Percentiles rank a stretch among this genome's conserved stretches.
Evolutionary conservation across 2,329 filamentous ascomycete species (phyloP).

Genomic region (Trichoderma lentiforme): DNA sequence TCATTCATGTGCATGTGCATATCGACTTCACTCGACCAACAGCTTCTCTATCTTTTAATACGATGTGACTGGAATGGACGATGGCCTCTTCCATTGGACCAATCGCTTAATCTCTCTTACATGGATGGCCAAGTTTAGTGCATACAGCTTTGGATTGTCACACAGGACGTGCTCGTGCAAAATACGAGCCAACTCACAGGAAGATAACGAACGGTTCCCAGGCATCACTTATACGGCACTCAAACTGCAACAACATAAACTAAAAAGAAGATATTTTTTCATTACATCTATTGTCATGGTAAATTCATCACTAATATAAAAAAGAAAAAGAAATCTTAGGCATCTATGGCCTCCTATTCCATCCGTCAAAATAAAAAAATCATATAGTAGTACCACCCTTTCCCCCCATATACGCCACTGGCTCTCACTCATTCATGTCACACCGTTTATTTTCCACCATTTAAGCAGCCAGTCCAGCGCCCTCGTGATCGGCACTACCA

Average conservation of each 20-base stretch:
- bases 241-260: not conserved
- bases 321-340: not conserved
- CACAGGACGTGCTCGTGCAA: not conserved
- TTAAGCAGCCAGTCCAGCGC: constrained; percentile 42
- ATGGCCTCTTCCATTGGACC: not conserved
- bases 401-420: not conserved
- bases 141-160: not conserved
- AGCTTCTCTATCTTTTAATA: not conserved
- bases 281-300: not conserved
- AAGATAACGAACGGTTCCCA: not conserved
- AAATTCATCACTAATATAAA: not conserved
- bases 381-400: not conserved
- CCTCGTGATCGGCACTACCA: constrained; percentile 40
- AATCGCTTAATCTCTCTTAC: not conserved
- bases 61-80: not conserved
- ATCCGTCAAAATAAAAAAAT: not conserved
- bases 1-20: not conserved
- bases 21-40: not conserved
- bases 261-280: not conserved
- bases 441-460: not conserved
- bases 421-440: not conserved
- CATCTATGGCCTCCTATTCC: not conserved
- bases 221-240: not conserved
- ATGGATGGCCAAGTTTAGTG: not conserved
- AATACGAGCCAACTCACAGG: not conserved